A percentile compares a stretch with the other conserved stretches of the same genome.
phyloP scores from a whole-genome alignment of 2,329 filamentous ascomycete genomes.

The Penicillium sp. region DNA sequence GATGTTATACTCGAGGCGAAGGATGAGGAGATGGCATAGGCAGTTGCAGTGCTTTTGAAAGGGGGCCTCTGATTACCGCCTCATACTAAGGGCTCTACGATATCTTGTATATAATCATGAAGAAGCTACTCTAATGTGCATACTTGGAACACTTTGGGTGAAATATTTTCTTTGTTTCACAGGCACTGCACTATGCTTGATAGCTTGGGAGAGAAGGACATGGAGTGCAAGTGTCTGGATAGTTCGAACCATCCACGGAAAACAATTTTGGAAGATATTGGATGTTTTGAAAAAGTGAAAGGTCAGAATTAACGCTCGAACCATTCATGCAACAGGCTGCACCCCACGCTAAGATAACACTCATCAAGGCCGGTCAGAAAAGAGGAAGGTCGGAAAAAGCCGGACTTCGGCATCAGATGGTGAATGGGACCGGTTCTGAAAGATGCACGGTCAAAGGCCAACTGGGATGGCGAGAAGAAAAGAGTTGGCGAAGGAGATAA shows the following conservation, averaged over 20 bases:
- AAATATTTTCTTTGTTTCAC: not conserved
- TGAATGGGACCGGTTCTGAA: not conserved
- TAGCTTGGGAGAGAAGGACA: not conserved
- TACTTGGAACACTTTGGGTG: not conserved
- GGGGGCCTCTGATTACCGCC: no score
- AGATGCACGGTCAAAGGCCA: not conserved
- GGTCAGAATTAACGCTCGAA: slow-evolving; percentile 23
- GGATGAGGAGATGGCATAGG: slow-evolving; percentile 20
- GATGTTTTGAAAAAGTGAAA: slow-evolving; percentile 4
- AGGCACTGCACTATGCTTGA: not conserved
- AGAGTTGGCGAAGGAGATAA: not conserved
- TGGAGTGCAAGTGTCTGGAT: not conserved
- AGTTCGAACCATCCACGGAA: slow-evolving; percentile 17
- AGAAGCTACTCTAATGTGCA: not conserved
- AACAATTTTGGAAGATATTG: slow-evolving; percentile 17
- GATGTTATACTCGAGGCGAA: slow-evolving; percentile 24
- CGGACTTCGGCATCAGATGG: not conserved
- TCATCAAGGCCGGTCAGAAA: slow-evolving; percentile 7
- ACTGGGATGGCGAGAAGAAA: not conserved
- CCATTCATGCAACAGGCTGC: slow-evolving; percentile 27
- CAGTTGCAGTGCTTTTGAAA: no score
- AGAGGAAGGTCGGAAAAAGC: not conserved
- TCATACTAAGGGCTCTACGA: not conserved
- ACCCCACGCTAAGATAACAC: slow-evolving; percentile 29
- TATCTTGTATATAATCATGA: not conserved